A percentile compares a stretch with the other conserved stretches of the same genome.
Conservation (phyloP, 208 protist species). For the Trypanosomatidae sp. region DNA sequence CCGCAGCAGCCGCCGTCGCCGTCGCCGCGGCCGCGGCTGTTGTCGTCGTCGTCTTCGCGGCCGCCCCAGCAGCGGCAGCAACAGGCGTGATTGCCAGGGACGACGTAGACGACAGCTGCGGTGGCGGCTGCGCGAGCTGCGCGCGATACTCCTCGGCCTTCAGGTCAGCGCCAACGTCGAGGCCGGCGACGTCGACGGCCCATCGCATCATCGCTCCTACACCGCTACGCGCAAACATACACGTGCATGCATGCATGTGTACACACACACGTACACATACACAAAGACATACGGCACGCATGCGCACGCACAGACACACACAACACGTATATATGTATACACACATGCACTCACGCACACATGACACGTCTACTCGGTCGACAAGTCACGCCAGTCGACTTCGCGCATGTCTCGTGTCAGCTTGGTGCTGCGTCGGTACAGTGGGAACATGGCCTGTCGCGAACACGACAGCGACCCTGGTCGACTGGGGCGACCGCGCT, state of each 20-base stretch:
- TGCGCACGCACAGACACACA: no score
- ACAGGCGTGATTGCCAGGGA: no score
- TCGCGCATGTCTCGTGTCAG: conserved; percentile 39
- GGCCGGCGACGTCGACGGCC: conserved; percentile 64
- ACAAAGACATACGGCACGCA: no score
- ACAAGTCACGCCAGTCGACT: conserved; percentile 33
- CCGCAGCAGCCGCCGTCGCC: no score
- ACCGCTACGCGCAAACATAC: background rate
- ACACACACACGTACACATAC: no score
- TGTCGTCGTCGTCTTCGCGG: no score
- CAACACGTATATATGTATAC: background rate
- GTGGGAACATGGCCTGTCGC: conserved; percentile 57
- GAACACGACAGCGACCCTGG: conserved; percentile 47
- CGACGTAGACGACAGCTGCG: no score
- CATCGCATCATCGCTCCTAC: conserved; percentile 53
- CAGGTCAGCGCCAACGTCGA: conserved; percentile 62
- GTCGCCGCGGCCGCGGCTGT: no score
- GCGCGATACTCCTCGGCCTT: conserved; percentile 48
- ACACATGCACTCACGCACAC: no score
- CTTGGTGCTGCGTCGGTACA: conserved; percentile 47
- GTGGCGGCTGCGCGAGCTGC: no score
- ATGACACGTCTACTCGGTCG: conserved; percentile 61
- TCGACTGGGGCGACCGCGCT: conserved; percentile 58
- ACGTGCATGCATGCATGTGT: background rate
- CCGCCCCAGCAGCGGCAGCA: no score